Evolutionary conservation across 2,329 filamentous ascomycete species (phyloP).

Genomic region (Cytospora paraplurivora): DNA sequence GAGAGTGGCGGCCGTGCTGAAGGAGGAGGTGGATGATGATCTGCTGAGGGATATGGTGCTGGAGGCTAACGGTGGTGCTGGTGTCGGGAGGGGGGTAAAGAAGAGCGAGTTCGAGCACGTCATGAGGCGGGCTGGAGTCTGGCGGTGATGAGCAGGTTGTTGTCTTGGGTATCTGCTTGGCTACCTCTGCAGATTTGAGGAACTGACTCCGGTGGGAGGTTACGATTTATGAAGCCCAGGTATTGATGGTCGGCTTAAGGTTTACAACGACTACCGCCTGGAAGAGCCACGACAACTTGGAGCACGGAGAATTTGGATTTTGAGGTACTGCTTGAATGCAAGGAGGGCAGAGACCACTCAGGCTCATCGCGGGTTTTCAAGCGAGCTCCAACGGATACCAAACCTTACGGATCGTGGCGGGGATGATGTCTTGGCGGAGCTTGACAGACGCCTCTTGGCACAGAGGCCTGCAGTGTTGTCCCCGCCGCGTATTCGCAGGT

Average conservation of each 20-base stretch:
- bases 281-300: neutral
- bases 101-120: constrained; percentile 83
- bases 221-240: neutral
- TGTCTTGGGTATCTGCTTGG: neutral
- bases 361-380: neutral
- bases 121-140: constrained; percentile 82
- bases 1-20: constrained; percentile 76
- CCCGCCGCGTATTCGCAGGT: neutral
- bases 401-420: neutral
- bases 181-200: neutral
- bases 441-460: neutral
- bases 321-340: neutral
- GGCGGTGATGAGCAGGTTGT: constrained; percentile 65
- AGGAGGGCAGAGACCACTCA: neutral
- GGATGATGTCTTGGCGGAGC: neutral
- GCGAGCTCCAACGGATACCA: neutral
- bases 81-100: constrained; percentile 69
- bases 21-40: constrained; percentile 82
- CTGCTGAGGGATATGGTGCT: constrained; percentile 90
- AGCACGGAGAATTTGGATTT: neutral
- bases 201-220: neutral
- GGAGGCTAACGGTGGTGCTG: constrained; percentile 84
- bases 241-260: neutral
- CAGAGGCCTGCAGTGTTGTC: neutral
- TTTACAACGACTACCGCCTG: neutral